Evolutionary conservation across 2,329 filamentous ascomycete genomes (phyloP).

Genomic region (Penicillium corylophilum): DNA sequence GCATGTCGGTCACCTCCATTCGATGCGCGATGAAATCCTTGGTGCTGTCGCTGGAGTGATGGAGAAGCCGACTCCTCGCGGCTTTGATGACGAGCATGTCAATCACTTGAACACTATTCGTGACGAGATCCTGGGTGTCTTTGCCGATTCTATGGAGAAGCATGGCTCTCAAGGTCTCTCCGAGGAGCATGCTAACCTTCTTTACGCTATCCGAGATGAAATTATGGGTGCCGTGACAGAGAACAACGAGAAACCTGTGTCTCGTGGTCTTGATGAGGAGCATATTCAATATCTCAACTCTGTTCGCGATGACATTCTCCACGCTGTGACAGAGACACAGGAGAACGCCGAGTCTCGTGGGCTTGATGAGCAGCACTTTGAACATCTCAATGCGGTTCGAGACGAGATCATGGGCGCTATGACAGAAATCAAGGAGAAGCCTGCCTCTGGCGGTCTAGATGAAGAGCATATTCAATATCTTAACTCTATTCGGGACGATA

Average conservation of each 20-base stretch:
- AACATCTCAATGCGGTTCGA: constrained; percentile 6
- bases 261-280: constrained; percentile 3
- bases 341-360: neutral
- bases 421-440: neutral
- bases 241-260: neutral
- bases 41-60: constrained; percentile 51
- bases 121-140: constrained; percentile 29
- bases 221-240: constrained; percentile 11
- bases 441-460: neutral
- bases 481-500: constrained; percentile 12
- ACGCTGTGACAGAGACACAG: constrained; percentile 8
- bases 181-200: constrained; percentile 4
- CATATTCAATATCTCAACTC: constrained; percentile 5
- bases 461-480: constrained; percentile 7
- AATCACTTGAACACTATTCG: constrained; percentile 12
- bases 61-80: neutral
- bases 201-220: constrained; percentile 11
- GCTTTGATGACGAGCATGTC: constrained; percentile 13
- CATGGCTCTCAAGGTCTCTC: neutral
- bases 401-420: constrained; percentile 13
- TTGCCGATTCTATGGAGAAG: constrained; percentile 8
- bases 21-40: constrained; percentile 57
- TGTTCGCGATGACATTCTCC: constrained; percentile 14
- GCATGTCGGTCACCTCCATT: constrained; percentile 22
- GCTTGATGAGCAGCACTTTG: constrained; percentile 5